Evolutionary conservation across 257 asterid species (phyloP).

Genomic region (Fraxinus anomala): DNA sequence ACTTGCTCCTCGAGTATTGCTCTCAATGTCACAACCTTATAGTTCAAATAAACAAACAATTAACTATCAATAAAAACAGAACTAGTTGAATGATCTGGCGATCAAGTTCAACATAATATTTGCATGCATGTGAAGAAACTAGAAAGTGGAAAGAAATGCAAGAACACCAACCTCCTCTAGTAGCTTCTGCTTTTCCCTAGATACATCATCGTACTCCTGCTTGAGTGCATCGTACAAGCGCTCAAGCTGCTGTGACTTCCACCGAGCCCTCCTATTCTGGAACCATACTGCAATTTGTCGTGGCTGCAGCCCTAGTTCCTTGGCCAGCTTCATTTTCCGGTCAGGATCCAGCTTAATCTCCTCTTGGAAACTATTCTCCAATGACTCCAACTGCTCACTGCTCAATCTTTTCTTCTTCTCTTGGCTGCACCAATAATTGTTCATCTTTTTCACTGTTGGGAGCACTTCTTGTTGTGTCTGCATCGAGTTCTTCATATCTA

Average conservation of each 20-base stretch:
- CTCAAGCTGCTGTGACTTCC: slow-evolving; percentile 86
- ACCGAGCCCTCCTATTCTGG: slow-evolving; percentile 78
- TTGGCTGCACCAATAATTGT: slow-evolving; percentile 25
- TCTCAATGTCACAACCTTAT: slow-evolving; percentile 60
- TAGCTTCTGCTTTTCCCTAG: slow-evolving; percentile 67
- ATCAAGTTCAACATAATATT: neutral
- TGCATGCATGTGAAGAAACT: neutral
- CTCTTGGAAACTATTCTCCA: slow-evolving; percentile 71
- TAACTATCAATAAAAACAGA: too few species aligned
- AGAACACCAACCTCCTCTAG: slow-evolving; percentile 57
- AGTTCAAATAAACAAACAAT: neutral
- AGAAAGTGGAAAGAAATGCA: neutral
- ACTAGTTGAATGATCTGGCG: too few species aligned
- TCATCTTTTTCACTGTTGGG: slow-evolving; percentile 33
- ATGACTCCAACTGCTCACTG: slow-evolving; percentile 63
- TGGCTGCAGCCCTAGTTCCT: slow-evolving; percentile 75
- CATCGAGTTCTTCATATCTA: slow-evolving; percentile 61
- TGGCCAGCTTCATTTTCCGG: slow-evolving; percentile 72
- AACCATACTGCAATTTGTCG: slow-evolving; percentile 90
- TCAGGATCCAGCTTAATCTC: slow-evolving; percentile 86
- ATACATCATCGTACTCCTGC: slow-evolving; percentile 62
- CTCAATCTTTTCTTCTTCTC: slow-evolving; percentile 72
- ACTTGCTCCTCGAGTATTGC: slow-evolving; percentile 61
- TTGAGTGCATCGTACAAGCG: slow-evolving; percentile 62
- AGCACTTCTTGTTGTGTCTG: slow-evolving; percentile 27